These are phyloP conservation scores for Cyclotella cryptica DNA, from an alignment of 108 stramenopile species.

Conservation along the genomic window DNA sequence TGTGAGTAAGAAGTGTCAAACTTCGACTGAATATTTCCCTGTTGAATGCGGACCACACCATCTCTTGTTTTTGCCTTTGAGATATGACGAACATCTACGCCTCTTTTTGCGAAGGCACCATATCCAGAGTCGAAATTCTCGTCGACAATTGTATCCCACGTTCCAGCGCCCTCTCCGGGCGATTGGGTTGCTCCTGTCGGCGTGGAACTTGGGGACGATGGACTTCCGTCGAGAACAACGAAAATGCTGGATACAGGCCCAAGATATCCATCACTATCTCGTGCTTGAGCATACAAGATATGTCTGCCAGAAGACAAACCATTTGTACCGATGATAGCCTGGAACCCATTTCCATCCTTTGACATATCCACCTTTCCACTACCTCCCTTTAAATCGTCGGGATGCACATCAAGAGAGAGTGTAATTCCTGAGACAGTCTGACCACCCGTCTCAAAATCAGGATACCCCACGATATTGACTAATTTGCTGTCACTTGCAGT, in stretches of 20 bases:
- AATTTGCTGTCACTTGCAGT: constrained; percentile 34
- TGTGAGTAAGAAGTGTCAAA: background rate
- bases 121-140: constrained; percentile 5
- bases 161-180: background rate
- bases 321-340: constrained; percentile 12
- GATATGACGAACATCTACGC: background rate
- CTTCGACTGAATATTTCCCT: background rate
- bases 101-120: constrained; percentile 8
- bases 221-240: constrained; percentile 7
- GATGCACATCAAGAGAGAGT: constrained; percentile 37
- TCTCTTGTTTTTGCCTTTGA: background rate
- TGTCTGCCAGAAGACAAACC: constrained; percentile 33
- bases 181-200: background rate
- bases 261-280: constrained; percentile 50
- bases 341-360: background rate
- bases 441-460: constrained; percentile 21
- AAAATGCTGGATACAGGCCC: constrained; percentile 48
- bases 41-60: constrained; percentile 10
- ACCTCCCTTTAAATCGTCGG: constrained; percentile 13
- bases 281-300: constrained; percentile 49
- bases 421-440: constrained; percentile 16
- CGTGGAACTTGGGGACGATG: background rate
- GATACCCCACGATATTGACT: constrained; percentile 30
- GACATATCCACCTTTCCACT: constrained; percentile 11
- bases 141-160: background rate